Base-by-base conservation (phyloP, 2,329 filamentous ascomycete species). In the Fusarium pseudograminearum region DNA sequence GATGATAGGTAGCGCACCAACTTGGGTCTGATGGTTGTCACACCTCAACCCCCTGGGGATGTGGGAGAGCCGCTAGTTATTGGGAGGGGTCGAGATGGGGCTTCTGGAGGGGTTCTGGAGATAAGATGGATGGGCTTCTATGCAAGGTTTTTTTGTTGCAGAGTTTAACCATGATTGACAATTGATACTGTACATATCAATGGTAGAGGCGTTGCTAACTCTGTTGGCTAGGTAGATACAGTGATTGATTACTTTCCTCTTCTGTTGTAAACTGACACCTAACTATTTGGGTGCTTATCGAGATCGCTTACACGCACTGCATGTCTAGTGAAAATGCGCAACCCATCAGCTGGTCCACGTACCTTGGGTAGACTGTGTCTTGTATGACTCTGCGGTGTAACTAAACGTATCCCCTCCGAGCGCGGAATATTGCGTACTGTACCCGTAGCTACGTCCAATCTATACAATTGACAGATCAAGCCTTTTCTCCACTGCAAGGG, bases 251-350 rank as follows among this genome's bases (percentile, higher is more conserved):
- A n/a, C 34, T 10, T 63, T 57, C 40, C 38, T 46, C 18, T 24
- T 38, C 4, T 14, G 11, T 34, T 46, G 51, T n/a, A 14, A 7
- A 26, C 44, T 31, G 3, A 52, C 58, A 64, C 28, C 34, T 57
- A 24, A 51, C 50, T 57, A 56, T 64, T 57, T 5, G 47, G 31
- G 38, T 15, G n/a, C 34, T 65, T 66, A 65, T 65, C 62, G 61
- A 65, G 62, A 65, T 65, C 61, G 62, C 61, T 65, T 65, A 66
- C 54, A 66, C 16, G n/a, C 28, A 30, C 31, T 66, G 61, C 62
- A 66, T 60, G 26, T 26, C n/a, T 52, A 52, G 48, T 52, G 22
- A 20, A 15, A 36, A n/a, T 28, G 1, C 14, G 3, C 20, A 20
- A 20, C 15, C 18, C 24, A 51, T 52, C 34, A 52, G 24, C 48